These are phyloP conservation scores for Leccinum fallax DNA, from an alignment of 1,284 basidiomycete species.

Conservation along the genomic window DNA sequence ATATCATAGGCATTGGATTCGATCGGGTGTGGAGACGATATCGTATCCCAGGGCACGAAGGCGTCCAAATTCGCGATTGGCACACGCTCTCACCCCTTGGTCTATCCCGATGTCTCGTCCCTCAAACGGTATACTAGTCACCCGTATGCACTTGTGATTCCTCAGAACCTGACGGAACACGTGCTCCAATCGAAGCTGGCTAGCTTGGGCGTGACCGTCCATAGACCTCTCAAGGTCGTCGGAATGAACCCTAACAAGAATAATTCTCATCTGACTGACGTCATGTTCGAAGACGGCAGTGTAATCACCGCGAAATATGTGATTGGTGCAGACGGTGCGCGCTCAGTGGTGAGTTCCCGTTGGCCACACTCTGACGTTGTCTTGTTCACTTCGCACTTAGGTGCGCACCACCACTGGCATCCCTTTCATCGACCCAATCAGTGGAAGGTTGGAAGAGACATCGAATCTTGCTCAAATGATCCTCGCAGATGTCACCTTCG, in stretches of 20 bases:
- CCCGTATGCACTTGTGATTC: conserved; percentile 46
- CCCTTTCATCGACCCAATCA: not conserved
- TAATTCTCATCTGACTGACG: not conserved
- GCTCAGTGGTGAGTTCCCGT: not conserved
- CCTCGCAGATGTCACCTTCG: not conserved
- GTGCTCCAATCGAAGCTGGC: conserved; percentile 41
- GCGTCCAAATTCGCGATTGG: conserved; percentile 23
- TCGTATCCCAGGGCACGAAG: not conserved
- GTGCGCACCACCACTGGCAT: not conserved
- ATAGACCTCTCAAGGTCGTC: conserved; percentile 29
- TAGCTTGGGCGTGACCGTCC: conserved; percentile 24
- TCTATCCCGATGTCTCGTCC: conserved; percentile 36
- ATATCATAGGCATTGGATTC: not conserved
- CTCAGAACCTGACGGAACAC: conserved; percentile 52
- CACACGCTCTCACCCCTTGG: conserved; percentile 34
- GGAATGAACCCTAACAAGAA: conserved; percentile 33
- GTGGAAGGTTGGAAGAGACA: not conserved
- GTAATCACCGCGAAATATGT: not conserved
- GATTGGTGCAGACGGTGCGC: not conserved
- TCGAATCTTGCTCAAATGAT: not conserved
- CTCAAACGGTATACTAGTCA: conserved; percentile 44
- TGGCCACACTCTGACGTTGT: not conserved
- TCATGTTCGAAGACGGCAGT: not conserved
- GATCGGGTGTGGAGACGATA: not conserved
- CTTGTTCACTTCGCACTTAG: not conserved